Evolutionary conservation across 306 rosid genomes (phyloP), one percentile per base, ranked within the genome.

Genomic region (Castanea crenata): DNA sequence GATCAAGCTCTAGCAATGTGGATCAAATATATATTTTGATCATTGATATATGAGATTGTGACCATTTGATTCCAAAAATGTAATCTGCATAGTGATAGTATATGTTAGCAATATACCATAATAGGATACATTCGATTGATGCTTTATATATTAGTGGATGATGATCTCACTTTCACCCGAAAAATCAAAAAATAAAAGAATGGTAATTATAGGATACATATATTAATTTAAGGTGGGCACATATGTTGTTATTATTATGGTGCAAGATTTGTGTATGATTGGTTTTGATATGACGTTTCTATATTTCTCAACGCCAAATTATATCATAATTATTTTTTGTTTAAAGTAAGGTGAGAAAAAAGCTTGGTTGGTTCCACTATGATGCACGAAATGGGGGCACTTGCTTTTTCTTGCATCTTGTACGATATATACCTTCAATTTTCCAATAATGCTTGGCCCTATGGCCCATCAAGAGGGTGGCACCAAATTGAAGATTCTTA

Each of bases 11-110:
- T 44, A 21, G 55, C 71, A 75, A 20, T 9, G 69, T 41, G 55
- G 74, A 71, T 62, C 80, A 35, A 52, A 71, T 76, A 61, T 73
- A 71, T 76, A 61, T 73, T 63, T 16, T 21, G 21, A 76, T 41
- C 46, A 41, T 41, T 41, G 46, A 41, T 41, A 8, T 2, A 41
- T 65, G 27, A 41, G 35, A 77, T 29, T 41, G 46, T 55, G 78
- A 63, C 62, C 74, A 20, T 74, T 74, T 27, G 55, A 76, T 77
- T 74, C 71, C 25, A 25, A 27, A 63, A 72, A 74, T 56, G 62
- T 78, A 69, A 58, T 23, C 35, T 55, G 6, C 74, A 2, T 73
- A 27, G 21, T 19, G 49, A 54, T 29, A 51, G 63, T 29, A 54
- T 76, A 64, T 31, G 52, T 51, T 69, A 61, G 73, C 75, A 55